Evolutionary conservation across 108 stramenopile species (phyloP), one percentile per base, ranked within the genome.

Genomic region (Conticribra weissflogii): DNA sequence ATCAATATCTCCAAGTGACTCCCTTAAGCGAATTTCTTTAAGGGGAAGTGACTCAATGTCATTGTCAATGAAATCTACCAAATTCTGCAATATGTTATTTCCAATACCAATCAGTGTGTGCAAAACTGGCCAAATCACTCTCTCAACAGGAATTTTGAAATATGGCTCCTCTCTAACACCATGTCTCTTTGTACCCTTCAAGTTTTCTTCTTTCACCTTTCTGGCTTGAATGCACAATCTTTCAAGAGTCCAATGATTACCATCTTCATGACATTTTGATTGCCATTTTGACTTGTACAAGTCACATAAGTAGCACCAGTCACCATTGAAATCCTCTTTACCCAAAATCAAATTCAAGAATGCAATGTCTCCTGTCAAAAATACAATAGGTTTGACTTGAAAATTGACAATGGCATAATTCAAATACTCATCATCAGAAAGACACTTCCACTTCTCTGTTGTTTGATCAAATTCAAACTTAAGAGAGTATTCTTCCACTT

Each of bases 51-150:
- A 17, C 60, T 61, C 60, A 12, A 61, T 36, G 34, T 41, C 21
- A 25, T n/a, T 1, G 7, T 61, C 60, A 25, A 46, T 21, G 2
- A 14, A 14, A 44, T 61, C 60, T 27, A 61, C 21, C 19, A 61
- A 27, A 34, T 41, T 46, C 25, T 41, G 44, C 19, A 61, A 19
- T 4, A 44, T 24, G 14, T 14, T 24, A 61, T 61, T 61, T 14
- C 60, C 60, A 45, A 61, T 24, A 27, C 60, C 60, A 2, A 61
- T 34, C 45, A 46, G 14, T 1, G 33, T 27, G 46, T 61, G 60
- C 9, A 61, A 34, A 9, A 34, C 33, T 28, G 60, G 22, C 14
- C 1, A 61, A 16, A 61, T 61, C 16, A 61, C 45, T 28, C 29
- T 56, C 8, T 28, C 27, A 16, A 46, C 45, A 23, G 44, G 33